Conservation (phyloP, 2,329 filamentous ascomycete species). For the Teratosphaeria destructans region DNA sequence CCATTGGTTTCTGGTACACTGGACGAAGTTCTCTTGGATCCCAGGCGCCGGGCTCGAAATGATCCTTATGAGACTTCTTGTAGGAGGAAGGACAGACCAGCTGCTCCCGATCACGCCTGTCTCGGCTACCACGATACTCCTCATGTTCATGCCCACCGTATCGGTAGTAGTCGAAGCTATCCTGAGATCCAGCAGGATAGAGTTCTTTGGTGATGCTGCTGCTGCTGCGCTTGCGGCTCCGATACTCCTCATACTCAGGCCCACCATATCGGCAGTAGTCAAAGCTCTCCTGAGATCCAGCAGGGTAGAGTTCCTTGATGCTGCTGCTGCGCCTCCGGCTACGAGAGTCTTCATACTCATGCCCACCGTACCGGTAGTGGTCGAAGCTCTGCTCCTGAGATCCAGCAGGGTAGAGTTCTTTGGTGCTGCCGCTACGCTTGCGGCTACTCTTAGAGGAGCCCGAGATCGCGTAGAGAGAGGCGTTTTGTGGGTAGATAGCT, state of each 20-base stretch:
- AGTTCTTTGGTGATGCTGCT: neutral
- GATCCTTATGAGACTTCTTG: neutral
- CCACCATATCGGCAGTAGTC: constrained; percentile 3
- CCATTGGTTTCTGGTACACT: neutral
- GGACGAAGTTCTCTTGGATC: neutral
- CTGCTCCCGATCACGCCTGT: constrained; percentile 10
- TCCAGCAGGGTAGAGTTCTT: neutral
- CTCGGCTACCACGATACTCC: neutral
- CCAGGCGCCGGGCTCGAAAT: neutral
- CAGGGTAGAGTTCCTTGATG: neutral
- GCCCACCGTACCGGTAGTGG: constrained; percentile 3
- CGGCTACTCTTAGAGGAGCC: neutral
- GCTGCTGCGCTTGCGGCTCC: neutral
- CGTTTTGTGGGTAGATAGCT: neutral
- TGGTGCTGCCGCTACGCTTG: neutral
- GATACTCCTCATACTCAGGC: neutral
- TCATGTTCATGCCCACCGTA: neutral
- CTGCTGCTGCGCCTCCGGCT: neutral
- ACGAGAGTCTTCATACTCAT: no score
- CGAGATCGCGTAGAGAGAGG: neutral
- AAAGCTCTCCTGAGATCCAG: neutral
- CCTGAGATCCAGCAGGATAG: neutral
- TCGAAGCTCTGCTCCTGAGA: neutral
- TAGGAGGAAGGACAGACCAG: neutral
- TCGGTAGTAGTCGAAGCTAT: constrained; percentile 5